Evolutionary conservation across 805 yeast species (phyloP).

Genomic region (Metschnikowia koreensis): DNA sequence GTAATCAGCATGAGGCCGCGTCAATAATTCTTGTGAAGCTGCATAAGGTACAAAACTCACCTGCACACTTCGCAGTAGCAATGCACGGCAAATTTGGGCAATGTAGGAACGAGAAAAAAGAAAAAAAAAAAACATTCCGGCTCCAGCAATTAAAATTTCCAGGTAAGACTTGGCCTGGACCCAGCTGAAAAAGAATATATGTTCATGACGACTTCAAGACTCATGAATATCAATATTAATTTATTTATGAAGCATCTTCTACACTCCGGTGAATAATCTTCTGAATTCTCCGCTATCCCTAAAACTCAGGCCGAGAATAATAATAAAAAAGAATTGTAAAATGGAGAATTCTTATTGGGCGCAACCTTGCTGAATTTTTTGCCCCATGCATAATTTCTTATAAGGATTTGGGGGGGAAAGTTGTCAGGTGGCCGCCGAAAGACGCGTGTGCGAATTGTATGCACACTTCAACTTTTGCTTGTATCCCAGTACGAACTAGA

Average conservation of each 20-base stretch:
- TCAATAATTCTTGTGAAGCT: background rate
- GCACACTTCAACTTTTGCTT: background rate
- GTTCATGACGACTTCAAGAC: too few relatives aligned
- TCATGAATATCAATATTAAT: too few relatives aligned
- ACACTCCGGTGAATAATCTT: too few relatives aligned
- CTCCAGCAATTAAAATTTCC: background rate
- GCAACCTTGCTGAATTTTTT: background rate
- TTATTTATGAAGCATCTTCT: too few relatives aligned
- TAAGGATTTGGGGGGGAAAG: background rate
- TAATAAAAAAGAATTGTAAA: background rate
- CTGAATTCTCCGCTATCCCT: too few relatives aligned
- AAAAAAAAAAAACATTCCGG: background rate
- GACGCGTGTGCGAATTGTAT: background rate
- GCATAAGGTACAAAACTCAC: background rate
- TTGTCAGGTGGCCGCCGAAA: background rate
- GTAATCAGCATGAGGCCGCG: background rate
- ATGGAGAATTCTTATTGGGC: background rate
- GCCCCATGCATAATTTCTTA: background rate
- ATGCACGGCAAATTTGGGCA: background rate
- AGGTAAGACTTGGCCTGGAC: background rate
- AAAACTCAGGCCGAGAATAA: too few relatives aligned
- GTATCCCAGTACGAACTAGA: background rate
- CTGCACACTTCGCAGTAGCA: slow-evolving; percentile 3
- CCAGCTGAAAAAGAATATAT: background rate
- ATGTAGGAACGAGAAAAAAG: background rate